These are phyloP conservation scores for Laetiporus sulphureus DNA, from an alignment of 1,284 basidiomycete genomes.

Conservation along the genomic window DNA sequence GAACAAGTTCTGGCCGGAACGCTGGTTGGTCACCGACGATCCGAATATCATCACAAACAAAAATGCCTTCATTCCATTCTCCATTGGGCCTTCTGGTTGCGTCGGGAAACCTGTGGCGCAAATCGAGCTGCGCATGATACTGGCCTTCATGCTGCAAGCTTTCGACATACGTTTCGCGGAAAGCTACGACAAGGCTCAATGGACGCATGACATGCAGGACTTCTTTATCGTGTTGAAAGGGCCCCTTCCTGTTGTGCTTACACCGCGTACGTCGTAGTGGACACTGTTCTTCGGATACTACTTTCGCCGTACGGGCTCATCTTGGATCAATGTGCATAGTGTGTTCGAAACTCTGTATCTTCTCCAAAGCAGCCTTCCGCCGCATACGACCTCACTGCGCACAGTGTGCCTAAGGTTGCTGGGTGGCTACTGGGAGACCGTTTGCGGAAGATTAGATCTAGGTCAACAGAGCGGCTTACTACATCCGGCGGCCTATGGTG, in stretches of 20 bases:
- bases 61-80: slow-evolving; percentile 19
- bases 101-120: slow-evolving; percentile 19
- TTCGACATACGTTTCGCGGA: slow-evolving; percentile 14
- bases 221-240: slow-evolving; percentile 5
- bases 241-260: slow-evolving; percentile 3
- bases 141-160: slow-evolving; percentile 13
- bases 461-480: too few relatives aligned
- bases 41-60: slow-evolving; percentile 7
- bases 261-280: neutral
- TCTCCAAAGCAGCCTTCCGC: too few relatives aligned
- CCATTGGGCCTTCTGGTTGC: slow-evolving; percentile 20
- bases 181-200: slow-evolving; percentile 6
- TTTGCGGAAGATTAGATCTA: too few relatives aligned
- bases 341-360: too few relatives aligned
- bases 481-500: too few relatives aligned
- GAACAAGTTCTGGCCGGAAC: slow-evolving; percentile 14
- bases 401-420: too few relatives aligned
- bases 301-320: too few relatives aligned
- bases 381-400: too few relatives aligned
- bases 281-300: too few relatives aligned
- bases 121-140: slow-evolving; percentile 16
- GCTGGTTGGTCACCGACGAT: slow-evolving; percentile 13
- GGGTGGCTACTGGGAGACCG: too few relatives aligned
- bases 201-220: slow-evolving; percentile 9
- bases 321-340: too few relatives aligned